Percentiles rank a stretch among this genome's conserved stretches.
Conservation (phyloP, 257 asterid species). For the Solanum sparsipilum region DNA sequence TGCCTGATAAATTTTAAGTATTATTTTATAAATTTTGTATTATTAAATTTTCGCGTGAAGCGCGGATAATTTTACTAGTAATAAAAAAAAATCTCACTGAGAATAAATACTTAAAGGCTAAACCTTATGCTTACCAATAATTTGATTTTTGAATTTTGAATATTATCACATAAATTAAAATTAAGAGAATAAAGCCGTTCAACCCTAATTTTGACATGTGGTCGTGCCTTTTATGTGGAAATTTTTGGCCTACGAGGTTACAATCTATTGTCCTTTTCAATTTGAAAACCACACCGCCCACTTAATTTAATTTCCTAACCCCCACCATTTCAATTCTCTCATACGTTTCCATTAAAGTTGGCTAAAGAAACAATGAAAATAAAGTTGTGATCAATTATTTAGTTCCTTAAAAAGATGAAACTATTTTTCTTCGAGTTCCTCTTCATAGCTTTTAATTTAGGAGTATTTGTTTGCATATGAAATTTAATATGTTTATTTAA, state of each 20-base stretch:
- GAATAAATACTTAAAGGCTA: too few species aligned
- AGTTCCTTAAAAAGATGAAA: neutral
- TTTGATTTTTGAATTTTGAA: neutral
- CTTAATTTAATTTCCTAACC: neutral
- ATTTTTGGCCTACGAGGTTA: neutral
- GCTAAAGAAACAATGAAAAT: neutral
- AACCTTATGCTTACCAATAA: too few species aligned
- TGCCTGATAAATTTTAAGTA: too few species aligned
- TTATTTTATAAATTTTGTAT: too few species aligned
- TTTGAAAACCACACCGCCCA: neutral
- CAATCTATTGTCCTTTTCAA: neutral
- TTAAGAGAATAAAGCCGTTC: neutral
- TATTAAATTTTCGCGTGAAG: too few species aligned
- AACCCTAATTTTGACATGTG: neutral
- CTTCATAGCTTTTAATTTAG: neutral
- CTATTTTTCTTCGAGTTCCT: neutral
- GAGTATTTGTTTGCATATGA: neutral
- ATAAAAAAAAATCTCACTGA: too few species aligned
- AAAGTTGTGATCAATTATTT: neutral
- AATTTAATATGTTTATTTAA: neutral
- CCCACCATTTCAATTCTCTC: neutral
- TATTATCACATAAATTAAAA: neutral
- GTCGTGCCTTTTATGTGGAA: neutral
- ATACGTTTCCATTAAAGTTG: neutral
- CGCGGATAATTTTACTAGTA: too few species aligned